Evolutionary conservation across 495 filamentous ascomycete species (phyloP).

Genomic region (Platismatia glauca): DNA sequence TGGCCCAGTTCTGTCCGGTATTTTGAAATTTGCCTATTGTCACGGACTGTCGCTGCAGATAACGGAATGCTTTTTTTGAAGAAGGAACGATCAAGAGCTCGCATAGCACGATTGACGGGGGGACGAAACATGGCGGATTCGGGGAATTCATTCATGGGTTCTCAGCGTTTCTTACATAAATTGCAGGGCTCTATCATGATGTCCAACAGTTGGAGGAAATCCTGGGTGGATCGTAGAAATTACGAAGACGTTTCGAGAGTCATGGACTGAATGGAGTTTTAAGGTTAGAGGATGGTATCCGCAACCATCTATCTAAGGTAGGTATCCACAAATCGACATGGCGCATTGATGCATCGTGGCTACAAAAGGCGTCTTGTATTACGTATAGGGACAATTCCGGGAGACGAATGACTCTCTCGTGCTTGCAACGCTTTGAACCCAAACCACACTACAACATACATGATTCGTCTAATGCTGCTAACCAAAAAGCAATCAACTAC

Average conservation of each 20-base stretch:
- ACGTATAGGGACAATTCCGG: too few relatives aligned
- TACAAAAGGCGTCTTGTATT: neutral
- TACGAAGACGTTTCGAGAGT: neutral
- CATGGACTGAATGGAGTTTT: neutral
- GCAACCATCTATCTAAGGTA: neutral
- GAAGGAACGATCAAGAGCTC: constrained; percentile 67
- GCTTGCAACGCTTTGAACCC: constrained; percentile 5
- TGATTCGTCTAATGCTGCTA: constrained; percentile 5
- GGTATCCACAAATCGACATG: neutral
- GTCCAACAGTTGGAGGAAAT: neutral
- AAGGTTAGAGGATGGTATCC: neutral
- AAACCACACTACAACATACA: neutral
- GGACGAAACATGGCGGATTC: constrained; percentile 58
- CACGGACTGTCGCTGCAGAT: constrained; percentile 68
- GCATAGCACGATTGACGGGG: constrained; percentile 73
- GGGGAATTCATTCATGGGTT: neutral
- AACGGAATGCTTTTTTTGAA: constrained; percentile 68
- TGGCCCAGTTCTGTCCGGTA: constrained; percentile 53
- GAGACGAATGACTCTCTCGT: neutral
- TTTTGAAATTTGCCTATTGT: constrained; percentile 59
- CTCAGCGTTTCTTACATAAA: neutral
- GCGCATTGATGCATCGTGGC: neutral
- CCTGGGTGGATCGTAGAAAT: neutral
- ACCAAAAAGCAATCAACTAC: constrained; percentile 7
- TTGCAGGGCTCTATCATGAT: neutral